Evolutionary conservation across 225 moss, liverwort and hornwort species (phyloP).

Genomic region (Asterella californica): DNA sequence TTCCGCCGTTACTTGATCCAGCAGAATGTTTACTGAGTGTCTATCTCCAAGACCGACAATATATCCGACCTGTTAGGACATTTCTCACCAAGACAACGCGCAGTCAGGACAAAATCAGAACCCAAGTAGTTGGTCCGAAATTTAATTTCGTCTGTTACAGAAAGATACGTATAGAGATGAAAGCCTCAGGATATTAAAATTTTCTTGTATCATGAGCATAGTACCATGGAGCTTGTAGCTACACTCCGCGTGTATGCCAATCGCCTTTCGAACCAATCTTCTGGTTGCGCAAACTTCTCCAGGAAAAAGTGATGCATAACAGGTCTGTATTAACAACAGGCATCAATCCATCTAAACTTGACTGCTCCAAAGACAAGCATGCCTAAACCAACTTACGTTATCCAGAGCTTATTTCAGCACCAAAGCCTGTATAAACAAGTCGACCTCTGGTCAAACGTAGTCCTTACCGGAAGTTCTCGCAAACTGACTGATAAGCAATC

Average conservation of each 20-base stretch:
- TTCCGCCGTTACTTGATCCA: slow-evolving; percentile 94
- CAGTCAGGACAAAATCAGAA: no score
- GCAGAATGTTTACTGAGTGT: slow-evolving; percentile 83
- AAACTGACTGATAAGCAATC: slow-evolving; percentile 58
- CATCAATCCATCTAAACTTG: background rate
- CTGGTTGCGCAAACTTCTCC: slow-evolving; percentile 76
- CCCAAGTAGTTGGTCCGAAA: no score
- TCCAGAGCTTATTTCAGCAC: background rate
- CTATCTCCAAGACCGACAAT: slow-evolving; percentile 98
- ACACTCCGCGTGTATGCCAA: slow-evolving; percentile 97
- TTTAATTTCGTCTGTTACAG: no score
- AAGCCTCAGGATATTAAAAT: no score
- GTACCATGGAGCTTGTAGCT: slow-evolving; percentile 96
- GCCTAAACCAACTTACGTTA: background rate
- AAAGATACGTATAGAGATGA: no score
- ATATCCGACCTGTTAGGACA: slow-evolving; percentile 68
- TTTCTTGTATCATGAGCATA: background rate
- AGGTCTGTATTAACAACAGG: slow-evolving; percentile 48
- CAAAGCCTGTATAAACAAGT: background rate
- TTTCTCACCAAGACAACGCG: no score
- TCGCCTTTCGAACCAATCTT: slow-evolving; percentile 95
- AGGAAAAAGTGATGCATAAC: slow-evolving; percentile 97
- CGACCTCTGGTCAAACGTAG: background rate
- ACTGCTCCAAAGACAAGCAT: no score
- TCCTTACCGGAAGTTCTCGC: slow-evolving; percentile 66